Evolutionary conservation across 257 asterid genomes (phyloP), one percentile per base, ranked within the genome.

Genomic region (Nicotiana otophora): DNA sequence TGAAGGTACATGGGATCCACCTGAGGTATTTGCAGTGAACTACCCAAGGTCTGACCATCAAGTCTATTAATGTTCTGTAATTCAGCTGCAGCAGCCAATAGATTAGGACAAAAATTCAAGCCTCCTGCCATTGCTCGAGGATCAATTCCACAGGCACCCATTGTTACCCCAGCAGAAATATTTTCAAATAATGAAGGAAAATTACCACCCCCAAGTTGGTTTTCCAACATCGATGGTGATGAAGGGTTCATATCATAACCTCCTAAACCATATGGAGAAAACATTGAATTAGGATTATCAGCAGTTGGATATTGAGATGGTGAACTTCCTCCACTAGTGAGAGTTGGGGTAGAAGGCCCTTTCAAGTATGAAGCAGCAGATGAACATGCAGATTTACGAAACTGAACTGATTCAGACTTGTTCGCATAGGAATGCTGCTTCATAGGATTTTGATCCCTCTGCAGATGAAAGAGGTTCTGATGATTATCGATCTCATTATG

Each of bases 1-100:
- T 78, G 83, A 83, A 78, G 86, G 70, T 83, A 78, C 78, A 67
- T 31, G 23, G 86, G 83, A 53, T 83, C 86, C 23, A 79, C 31
- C 81, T 53, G 26, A 23, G 74, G 77, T 12, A 68, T 2, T 79
- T 83, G 83, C 5, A 83, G 16, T 16, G 64, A 33, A 60, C 60
- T 78, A 65, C 75, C 83, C 17, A 39, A 19, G 72, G 62, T 83
- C 60, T 78, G 82, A 67, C 77, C 77, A 53, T 69, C 77, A 46
- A 67, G 58, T 79, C 80, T 82, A 76, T 55, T 33, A 3, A 83
- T 26, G 30, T 78, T 83, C 69, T 64, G 79, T 16, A 54, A 64
- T 48, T 72, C 51, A 4, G 48, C 82, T 20, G 74, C 61, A 12
- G 82, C 78, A 69, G 77, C 79, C 28, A 72, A 72, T 39, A 72